Base-by-base conservation (phyloP, 2,329 filamentous ascomycete genomes). In the Grosmannia clavigera region DNA sequence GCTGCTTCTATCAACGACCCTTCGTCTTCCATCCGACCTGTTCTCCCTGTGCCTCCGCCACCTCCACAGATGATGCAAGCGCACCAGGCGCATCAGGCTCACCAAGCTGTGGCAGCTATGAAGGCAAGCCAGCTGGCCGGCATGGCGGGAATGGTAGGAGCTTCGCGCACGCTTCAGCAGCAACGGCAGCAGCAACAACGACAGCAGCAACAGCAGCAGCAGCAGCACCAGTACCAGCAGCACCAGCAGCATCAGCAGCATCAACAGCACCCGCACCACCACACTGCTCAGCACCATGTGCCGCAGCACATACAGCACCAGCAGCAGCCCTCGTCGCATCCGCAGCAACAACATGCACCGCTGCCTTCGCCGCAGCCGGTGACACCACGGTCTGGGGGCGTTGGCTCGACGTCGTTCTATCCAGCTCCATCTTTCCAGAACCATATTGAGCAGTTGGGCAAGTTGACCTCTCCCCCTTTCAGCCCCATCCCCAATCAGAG, bases 371-470 rank as follows among this genome's bases (percentile, higher is more conserved):
- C 64, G 5, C 65, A 63, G 40, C 63, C 63, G 0, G 53, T 59
- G 14, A 63, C 63, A 1, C 63, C 64, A 5, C 57, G 62, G 69
- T 67, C 64, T 12, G 70, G 70, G 53, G 69, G 73, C 65, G 68
- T 74, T 63, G 72, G 72, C 65, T 70, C 75, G 54, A 71, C 77
- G 56, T 71, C 79, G 58, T 95, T 87, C 74, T 96, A 95, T 70
- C 85, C 88, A 57, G 87, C 90, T 61, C 87, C 89, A 22, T 76
- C 77, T 2, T 96, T 95, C 75, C 90, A 95, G 70, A 94, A 88
- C 72, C 92, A 96, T 73, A 92, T 95, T 74, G 89, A 95, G 74
- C 90, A 96, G 79, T 84, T 97, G 73, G 92, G 92, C 88, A 90
- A 88, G 91, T 79, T 81, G 70, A 73, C 81, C 79, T 77, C 68